Evolutionary conservation across 352 stramenopile genomes (phyloP).

Genomic region (Pythium chondricola): DNA sequence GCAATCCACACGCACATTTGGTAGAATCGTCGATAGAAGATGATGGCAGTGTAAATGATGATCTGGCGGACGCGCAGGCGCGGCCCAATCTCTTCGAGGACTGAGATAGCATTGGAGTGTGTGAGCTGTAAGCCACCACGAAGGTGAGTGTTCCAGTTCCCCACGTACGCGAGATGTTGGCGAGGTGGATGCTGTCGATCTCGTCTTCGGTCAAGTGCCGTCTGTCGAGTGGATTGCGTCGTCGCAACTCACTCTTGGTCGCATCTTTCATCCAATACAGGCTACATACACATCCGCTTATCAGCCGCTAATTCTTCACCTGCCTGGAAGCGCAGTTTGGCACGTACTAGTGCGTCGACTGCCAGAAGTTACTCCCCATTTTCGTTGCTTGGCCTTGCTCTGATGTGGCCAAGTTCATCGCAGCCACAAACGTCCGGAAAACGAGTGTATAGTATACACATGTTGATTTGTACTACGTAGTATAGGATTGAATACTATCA

Average conservation of each 20-base stretch:
- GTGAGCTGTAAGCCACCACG: no score
- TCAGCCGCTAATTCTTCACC: background rate
- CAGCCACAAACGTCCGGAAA: conserved; percentile 4
- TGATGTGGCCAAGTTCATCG: no score
- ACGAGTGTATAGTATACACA: no score
- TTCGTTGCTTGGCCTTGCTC: background rate
- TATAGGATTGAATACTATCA: background rate
- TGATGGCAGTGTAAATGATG: conserved; percentile 88
- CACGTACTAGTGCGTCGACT: conserved; percentile 86
- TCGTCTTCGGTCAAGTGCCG: conserved; percentile 74
- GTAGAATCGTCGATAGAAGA: conserved; percentile 89
- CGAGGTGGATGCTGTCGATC: conserved; percentile 85
- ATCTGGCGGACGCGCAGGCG: conserved; percentile 80
- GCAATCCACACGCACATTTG: conserved; percentile 51
- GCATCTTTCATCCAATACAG: conserved; percentile 89
- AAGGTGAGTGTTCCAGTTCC: no score
- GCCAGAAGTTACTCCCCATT: conserved; percentile 89
- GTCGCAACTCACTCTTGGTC: conserved; percentile 62
- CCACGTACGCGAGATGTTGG: conserved; percentile 83
- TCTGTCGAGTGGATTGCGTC: conserved; percentile 71
- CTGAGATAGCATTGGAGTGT: conserved; percentile 26
- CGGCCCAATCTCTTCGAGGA: conserved; percentile 80
- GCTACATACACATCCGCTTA: conserved; percentile 19
- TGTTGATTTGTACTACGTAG: background rate
- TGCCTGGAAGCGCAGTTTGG: background rate